Evolutionary conservation across 1,284 basidiomycete species (phyloP).

Genomic region (Ganoderma meredithae): DNA sequence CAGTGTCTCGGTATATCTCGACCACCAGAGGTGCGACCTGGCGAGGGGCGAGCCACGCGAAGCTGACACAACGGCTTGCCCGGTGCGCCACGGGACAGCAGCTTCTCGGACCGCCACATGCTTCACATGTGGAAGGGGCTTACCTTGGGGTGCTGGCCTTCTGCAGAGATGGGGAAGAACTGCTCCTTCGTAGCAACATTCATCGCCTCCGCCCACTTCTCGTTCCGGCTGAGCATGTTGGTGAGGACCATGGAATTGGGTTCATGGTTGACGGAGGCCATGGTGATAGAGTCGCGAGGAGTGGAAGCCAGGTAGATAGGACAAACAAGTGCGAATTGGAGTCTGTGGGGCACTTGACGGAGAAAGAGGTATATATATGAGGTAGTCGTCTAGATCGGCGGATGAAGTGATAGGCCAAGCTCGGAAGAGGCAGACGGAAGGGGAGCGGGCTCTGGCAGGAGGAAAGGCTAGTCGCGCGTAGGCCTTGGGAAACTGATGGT

Average conservation of each 20-base stretch:
- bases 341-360: not conserved
- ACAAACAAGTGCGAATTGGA: not conserved
- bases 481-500: conserved; percentile 6
- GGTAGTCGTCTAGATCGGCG: conserved; percentile 4
- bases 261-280: not conserved
- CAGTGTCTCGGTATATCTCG: conserved; percentile 1
- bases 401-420: not conserved
- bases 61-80: not conserved
- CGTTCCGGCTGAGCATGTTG: conserved; percentile 11
- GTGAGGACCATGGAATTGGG: conserved; percentile 5
- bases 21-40: not conserved
- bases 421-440: conserved; percentile 1
- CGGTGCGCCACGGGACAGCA: conserved; percentile 2
- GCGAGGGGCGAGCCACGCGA: not conserved
- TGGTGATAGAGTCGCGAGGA: not conserved
- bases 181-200: conserved; percentile 28
- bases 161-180: conserved; percentile 66
- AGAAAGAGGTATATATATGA: conserved; percentile 1
- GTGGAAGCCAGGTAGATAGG: not conserved
- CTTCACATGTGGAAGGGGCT: conserved; percentile 17
- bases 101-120: not conserved
- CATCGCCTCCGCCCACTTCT: conserved; percentile 13
- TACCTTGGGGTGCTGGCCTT: conserved; percentile 80
- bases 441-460: conserved; percentile 1
- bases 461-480: not conserved